These are phyloP conservation scores for Botryotinia calthae DNA, from an alignment of 2,329 filamentous ascomycete species.

Conservation along the genomic window DNA sequence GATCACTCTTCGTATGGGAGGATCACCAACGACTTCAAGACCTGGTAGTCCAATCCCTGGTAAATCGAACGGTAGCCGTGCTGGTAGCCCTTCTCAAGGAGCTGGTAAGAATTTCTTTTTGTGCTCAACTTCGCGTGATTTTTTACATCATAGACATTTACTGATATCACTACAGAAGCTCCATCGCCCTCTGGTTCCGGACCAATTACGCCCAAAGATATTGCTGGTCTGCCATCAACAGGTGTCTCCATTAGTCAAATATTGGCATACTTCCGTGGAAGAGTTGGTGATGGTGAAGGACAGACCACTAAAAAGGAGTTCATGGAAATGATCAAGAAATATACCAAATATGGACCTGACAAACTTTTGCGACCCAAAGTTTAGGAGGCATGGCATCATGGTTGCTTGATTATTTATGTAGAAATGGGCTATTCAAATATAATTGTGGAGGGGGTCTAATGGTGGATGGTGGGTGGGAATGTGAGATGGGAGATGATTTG, in stretches of 20 bases:
- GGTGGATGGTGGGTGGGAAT: not conserved
- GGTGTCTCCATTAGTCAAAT: slow-evolving; percentile 56
- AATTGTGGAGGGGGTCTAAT: not conserved
- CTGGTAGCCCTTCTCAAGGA: slow-evolving; percentile 34
- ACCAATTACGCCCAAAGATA: slow-evolving; percentile 49
- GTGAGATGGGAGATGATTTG: not conserved
- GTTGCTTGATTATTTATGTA: not conserved
- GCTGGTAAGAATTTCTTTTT: slow-evolving; percentile 23
- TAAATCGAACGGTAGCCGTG: slow-evolving; percentile 34
- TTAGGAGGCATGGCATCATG: not conserved
- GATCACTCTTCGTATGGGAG: slow-evolving; percentile 49
- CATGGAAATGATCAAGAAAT: slow-evolving; percentile 57
- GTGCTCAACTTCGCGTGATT: not conserved
- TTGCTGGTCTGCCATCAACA: slow-evolving; percentile 50
- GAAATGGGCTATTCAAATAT: not conserved
- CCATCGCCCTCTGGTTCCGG: slow-evolving; percentile 24
- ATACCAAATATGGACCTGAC: slow-evolving; percentile 53
- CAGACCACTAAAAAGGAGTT: slow-evolving; percentile 55
- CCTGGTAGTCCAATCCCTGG: slow-evolving; percentile 55
- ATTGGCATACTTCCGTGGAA: slow-evolving; percentile 52
- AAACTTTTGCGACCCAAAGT: slow-evolving; percentile 47
- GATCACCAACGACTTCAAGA: slow-evolving; percentile 54
- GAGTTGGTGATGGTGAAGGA: slow-evolving; percentile 50
- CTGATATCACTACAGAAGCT: slow-evolving; percentile 21
- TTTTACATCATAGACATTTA: not conserved